Conservation (phyloP, 1,284 basidiomycete genomes). For the Naganishia albida region DNA sequence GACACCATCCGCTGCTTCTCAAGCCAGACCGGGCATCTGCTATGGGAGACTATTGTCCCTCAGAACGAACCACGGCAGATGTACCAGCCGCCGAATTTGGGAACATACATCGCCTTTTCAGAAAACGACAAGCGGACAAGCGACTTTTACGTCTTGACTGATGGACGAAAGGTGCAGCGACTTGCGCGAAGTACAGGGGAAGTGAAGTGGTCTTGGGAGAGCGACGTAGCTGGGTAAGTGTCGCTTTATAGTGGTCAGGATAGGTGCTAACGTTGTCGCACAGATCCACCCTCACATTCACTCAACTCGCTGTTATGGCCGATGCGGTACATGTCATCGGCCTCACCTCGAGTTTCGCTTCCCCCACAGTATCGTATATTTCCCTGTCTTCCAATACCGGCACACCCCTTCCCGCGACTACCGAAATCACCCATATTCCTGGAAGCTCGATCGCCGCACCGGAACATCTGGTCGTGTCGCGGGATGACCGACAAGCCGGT, state of each 20-base stretch:
- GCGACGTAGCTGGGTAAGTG: constrained; percentile 38
- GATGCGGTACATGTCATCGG: constrained; percentile 68
- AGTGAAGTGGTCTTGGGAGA: constrained; percentile 45
- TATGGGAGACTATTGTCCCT: constrained; percentile 60
- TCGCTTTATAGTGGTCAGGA: neutral
- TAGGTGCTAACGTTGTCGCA: neutral
- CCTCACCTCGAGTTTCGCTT: constrained; percentile 63
- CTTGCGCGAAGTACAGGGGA: constrained; percentile 40
- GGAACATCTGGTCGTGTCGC: constrained; percentile 41
- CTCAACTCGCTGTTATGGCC: constrained; percentile 56
- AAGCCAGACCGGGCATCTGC: constrained; percentile 64
- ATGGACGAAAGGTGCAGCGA: constrained; percentile 44
- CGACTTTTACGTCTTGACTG: constrained; percentile 43
- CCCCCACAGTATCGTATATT: constrained; percentile 68
- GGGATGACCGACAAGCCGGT: constrained; percentile 7
- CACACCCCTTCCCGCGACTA: constrained; percentile 54
- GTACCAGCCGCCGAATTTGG: constrained; percentile 51
- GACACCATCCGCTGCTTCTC: constrained; percentile 72
- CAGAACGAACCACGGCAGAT: neutral
- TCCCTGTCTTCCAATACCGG: constrained; percentile 59
- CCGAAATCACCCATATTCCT: constrained; percentile 60
- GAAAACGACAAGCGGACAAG: constrained; percentile 34
- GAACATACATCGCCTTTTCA: constrained; percentile 55
- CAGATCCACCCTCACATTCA: constrained; percentile 68
- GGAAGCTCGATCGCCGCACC: constrained; percentile 57